These are phyloP conservation scores for Pseudomicrostroma phylloplanum DNA, from an alignment of 1,284 basidiomycete genomes.

Conservation along the genomic window DNA sequence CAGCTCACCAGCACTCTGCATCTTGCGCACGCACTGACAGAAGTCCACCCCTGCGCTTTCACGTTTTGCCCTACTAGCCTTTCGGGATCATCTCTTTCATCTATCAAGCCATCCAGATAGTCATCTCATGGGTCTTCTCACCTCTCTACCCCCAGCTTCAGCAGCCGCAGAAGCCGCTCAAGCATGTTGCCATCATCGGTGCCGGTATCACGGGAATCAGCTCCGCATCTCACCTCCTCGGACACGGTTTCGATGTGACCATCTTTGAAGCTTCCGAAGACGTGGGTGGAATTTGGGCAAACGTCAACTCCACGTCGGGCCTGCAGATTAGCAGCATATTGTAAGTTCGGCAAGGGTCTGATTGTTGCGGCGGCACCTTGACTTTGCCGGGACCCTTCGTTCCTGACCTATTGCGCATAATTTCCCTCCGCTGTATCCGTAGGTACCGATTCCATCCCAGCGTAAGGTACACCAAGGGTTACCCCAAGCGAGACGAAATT, in stretches of 20 bases:
- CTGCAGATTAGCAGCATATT: conserved; percentile 62
- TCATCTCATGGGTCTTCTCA: conserved; percentile 36
- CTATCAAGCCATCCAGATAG: conserved; percentile 39
- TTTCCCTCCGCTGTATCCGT: too few relatives aligned
- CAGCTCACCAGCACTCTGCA: too few relatives aligned
- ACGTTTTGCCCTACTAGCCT: background rate
- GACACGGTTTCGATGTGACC: conserved; percentile 48
- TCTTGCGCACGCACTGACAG: too few relatives aligned
- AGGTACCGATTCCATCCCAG: conserved; percentile 42
- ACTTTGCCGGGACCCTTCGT: conserved; percentile 50
- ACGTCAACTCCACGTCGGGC: conserved; percentile 60
- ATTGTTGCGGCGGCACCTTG: conserved; percentile 54
- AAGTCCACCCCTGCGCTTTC: too few relatives aligned
- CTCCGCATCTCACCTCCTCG: conserved; percentile 48
- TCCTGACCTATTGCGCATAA: conserved; percentile 14
- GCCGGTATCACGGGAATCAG: conserved; percentile 51
- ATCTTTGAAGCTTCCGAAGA: conserved; percentile 50
- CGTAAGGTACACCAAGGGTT: conserved; percentile 45
- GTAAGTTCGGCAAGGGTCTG: background rate
- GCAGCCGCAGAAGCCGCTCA: conserved; percentile 30
- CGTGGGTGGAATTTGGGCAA: conserved; percentile 59
- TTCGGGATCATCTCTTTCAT: conserved; percentile 16
- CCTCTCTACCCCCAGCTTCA: conserved; percentile 28
- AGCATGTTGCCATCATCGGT: conserved; percentile 50
- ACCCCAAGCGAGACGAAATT: conserved; percentile 61